Base-by-base conservation (phyloP, 768 basidiomycete species). In the Pleurotus sapidus region DNA sequence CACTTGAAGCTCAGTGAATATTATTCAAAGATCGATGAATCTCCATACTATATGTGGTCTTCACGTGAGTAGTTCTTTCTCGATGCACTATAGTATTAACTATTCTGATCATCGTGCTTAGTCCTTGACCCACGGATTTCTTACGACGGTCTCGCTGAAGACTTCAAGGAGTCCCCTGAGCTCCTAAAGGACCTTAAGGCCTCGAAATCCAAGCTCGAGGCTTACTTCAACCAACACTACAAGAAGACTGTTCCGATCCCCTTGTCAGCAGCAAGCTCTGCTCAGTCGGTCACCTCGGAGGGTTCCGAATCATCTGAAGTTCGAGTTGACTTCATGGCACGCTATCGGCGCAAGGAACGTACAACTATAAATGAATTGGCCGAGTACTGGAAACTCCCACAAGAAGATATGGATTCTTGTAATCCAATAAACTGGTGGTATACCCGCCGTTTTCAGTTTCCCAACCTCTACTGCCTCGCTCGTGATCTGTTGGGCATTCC, bases 341-440 rank as follows among this genome's bases (percentile, higher is more conserved):
- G 24, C 17, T 49, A 49, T 24, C n/a, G 24, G 15, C n/a, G 12
- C 24, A 20, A 12, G 1, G 23, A 23, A 6, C 48, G 25, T 14
- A 14, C 30, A 11, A 14, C 48, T 24, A 25, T 25, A 12, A 17
- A 49, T 27, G 48, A 49, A 25, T 14, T 49, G 15, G 48, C 24
- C 11, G 48, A 49, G 48, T 49, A 25, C 25, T 49, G 48, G 48
- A 49, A 49, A 11, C 48, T 49, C 30, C 48, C 48, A 2, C 48
- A 24, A 12, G 48, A 49, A 30, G 25, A 49, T 24, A 24, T 49
- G n/a, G n/a, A n/a, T n/a, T n/a, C n/a, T n/a, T n/a, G n/a, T n/a
- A n/a, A n/a, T n/a, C n/a, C n/a, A n/a, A n/a, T n/a, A n/a, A n/a
- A n/a, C n/a, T n/a, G n/a, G n/a, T n/a, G n/a, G n/a, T n/a, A n/a